A percentile compares a stretch with the other conserved stretches of the same genome.
Evolutionary conservation across 2,329 filamentous ascomycete species (phyloP).

Genomic region (Stagonosporopsis chrysanthemi): DNA sequence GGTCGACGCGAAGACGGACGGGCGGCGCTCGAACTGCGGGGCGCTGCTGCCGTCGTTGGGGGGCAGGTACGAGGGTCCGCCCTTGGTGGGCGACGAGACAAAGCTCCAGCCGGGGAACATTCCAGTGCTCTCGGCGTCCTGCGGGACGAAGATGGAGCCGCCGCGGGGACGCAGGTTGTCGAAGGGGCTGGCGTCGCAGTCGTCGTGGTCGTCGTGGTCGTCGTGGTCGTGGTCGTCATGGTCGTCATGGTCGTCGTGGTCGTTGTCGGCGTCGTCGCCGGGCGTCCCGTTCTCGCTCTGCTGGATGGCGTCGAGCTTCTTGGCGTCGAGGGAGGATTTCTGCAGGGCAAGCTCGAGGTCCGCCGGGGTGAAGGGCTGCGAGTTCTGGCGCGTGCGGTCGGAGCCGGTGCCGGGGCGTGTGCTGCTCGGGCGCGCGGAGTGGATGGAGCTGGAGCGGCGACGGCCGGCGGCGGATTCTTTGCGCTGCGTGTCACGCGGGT

Average conservation of each 20-base stretch:
- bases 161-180: conserved; percentile 31
- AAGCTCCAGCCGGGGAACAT: conserved; percentile 21
- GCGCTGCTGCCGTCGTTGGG: conserved; percentile 20
- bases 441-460: conserved; percentile 40
- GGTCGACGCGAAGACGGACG: not conserved
- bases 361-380: conserved; percentile 53
- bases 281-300: conserved; percentile 29
- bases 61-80: conserved; percentile 27
- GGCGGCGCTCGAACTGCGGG: conserved; percentile 22
- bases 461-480: conserved; percentile 37
- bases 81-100: conserved; percentile 13
- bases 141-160: conserved; percentile 37
- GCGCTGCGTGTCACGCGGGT: conserved; percentile 38
- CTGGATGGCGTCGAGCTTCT: conserved; percentile 33
- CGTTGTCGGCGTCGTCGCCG: conserved; percentile 21
- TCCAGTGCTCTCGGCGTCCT: conserved; percentile 32
- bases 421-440: conserved; percentile 26
- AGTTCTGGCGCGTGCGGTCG: conserved; percentile 38
- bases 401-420: conserved; percentile 39
- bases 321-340: conserved; percentile 48
- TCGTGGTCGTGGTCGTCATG: not conserved
- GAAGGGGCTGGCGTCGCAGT: conserved; percentile 31
- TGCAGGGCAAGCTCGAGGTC: conserved; percentile 55
- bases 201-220: conserved; percentile 24
- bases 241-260: no score